These are phyloP conservation scores for Hemisphaericaspora nanyangensis DNA, from an alignment of 805 yeast genomes.

Conservation along the genomic window DNA sequence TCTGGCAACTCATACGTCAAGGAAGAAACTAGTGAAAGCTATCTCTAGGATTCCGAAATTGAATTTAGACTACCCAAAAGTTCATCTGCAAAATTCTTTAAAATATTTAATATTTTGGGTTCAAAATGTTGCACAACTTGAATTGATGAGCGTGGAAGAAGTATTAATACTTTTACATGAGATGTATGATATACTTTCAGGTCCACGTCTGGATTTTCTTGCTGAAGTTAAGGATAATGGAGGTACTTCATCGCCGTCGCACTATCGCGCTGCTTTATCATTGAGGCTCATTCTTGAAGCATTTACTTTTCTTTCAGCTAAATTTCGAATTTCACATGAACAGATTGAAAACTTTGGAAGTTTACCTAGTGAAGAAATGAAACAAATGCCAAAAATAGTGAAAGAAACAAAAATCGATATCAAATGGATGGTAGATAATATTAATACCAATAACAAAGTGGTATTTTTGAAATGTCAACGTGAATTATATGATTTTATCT, in stretches of 20 bases:
- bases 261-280: not conserved
- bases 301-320: not conserved
- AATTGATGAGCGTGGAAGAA: slow-evolving; percentile 6
- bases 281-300: not conserved
- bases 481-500: not conserved
- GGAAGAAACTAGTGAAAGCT: slow-evolving; percentile 37
- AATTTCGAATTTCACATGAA: slow-evolving; percentile 2
- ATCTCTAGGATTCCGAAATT: slow-evolving; percentile 16
- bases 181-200: slow-evolving; percentile 1
- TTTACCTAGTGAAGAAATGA: slow-evolving; percentile 1
- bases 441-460: not conserved
- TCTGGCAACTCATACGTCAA: slow-evolving; percentile 28
- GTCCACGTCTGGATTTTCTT: slow-evolving; percentile 2
- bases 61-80: slow-evolving; percentile 2
- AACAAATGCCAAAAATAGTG: not conserved
- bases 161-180: slow-evolving; percentile 1
- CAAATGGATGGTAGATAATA: not conserved
- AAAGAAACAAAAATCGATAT: not conserved
- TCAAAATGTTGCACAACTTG: not conserved
- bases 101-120: not conserved
- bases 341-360: slow-evolving; percentile 5
- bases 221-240: not conserved
- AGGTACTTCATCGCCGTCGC: not conserved
- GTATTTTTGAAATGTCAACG: not conserved
- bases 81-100: not conserved